Base-by-base conservation (phyloP, 257 asterid species). In the Avicennia marina region DNA sequence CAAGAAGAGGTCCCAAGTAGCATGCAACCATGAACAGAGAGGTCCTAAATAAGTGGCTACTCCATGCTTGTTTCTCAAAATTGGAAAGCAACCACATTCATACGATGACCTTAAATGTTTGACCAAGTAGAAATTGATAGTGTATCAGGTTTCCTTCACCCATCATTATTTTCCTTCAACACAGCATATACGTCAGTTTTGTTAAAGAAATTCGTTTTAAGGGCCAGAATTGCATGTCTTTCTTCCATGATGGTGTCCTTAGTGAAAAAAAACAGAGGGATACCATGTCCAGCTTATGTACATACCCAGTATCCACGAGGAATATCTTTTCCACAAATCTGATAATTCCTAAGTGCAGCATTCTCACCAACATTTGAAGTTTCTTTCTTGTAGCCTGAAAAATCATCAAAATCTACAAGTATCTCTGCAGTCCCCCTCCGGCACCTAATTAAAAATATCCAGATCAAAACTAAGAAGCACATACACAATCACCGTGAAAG, bases 221-320 rank as follows among this genome's bases (percentile, higher is more conserved):
- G n/a, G n/a, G 34, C 34, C 34, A 29, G 34, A 29, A n/a, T 29
- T 29, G 34, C 34, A 0, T 4, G 34, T 4, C 10, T 36, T 0
- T 12, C 41, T 36, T 36, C 41, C 10, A 36, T 36, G 13, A 36
- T 36, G 2, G 13, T 11, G 10, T 36, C 41, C 41, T 5, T 12
- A 36, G 3, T 36, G 41, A 36, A 5, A 11, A 12, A 36, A 36
- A 36, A 11, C 41, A 36, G 41, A 36, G 10, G 3, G 41, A 11
- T 36, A 36, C 13, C 34, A 29, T 29, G 34, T 8, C 34, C 10
- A 36, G 41, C 9, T 36, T 4, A 36, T 36, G 41, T 11, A 65
- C 91, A 49, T 78, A 93, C 99, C 99, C 99, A 93, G 71, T 83
- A 86, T 67, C 99, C 97, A 58, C 91, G 94, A 53, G 99, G 99